phyloP scores from a whole-genome alignment of 768 basidiomycete genomes.

The Amanita rubescens region DNA sequence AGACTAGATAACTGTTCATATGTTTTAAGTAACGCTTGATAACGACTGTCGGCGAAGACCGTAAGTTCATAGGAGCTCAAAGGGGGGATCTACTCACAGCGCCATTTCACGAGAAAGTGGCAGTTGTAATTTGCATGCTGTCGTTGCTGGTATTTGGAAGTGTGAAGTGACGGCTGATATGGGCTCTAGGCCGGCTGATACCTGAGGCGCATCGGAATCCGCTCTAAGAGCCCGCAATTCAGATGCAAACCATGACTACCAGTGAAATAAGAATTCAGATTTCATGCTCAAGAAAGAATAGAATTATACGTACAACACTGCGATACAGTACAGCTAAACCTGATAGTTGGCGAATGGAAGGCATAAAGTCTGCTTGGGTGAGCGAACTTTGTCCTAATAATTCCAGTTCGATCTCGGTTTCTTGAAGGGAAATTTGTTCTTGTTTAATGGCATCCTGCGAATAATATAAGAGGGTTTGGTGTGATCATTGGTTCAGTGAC shows the following conservation, averaged over 20 bases:
- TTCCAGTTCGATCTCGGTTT: slow-evolving; percentile 71
- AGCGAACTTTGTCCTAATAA: slow-evolving; percentile 51
- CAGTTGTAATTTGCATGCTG: slow-evolving; percentile 43
- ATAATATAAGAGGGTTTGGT: background rate
- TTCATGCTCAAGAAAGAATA: background rate
- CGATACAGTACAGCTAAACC: slow-evolving; percentile 75
- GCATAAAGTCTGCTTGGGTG: slow-evolving; percentile 56
- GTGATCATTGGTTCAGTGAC: slow-evolving; percentile 15
- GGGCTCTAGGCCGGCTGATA: slow-evolving; percentile 45
- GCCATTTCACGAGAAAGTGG: slow-evolving; percentile 87
- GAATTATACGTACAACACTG: slow-evolving; percentile 61
- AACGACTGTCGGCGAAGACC: slow-evolving; percentile 51
- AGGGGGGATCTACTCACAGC: slow-evolving; percentile 45
- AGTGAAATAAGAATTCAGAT: slow-evolving; percentile 4
- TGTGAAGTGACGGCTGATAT: slow-evolving; percentile 38
- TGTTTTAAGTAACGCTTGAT: slow-evolving; percentile 84
- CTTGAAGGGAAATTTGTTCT: slow-evolving; percentile 60
- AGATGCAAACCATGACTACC: slow-evolving; percentile 78
- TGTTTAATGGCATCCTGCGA: slow-evolving; percentile 21
- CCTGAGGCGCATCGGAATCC: slow-evolving; percentile 51
- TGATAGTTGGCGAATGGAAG: slow-evolving; percentile 63
- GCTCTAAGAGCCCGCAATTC: slow-evolving; percentile 65
- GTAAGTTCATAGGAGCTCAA: background rate
- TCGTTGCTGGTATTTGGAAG: slow-evolving; percentile 33
- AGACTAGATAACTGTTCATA: slow-evolving; percentile 86